Evolutionary conservation across 352 stramenopile species (phyloP).

Genomic region (Pythium biforme): DNA sequence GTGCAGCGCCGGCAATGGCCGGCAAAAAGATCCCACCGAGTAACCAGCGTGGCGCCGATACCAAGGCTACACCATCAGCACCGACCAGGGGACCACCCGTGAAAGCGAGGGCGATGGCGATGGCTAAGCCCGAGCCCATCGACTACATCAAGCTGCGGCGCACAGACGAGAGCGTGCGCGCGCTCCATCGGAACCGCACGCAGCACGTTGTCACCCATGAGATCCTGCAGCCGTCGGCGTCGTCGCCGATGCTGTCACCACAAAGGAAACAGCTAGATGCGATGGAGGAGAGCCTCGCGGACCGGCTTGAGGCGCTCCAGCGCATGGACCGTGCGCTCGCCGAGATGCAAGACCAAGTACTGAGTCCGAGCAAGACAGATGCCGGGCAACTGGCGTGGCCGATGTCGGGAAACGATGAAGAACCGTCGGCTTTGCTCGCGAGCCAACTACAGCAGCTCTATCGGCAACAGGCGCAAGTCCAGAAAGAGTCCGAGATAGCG

Average conservation of each 20-base stretch:
- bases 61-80: not conserved
- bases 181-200: slow-evolving; percentile 44
- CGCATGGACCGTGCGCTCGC: slow-evolving; percentile 16
- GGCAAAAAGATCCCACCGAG: slow-evolving; percentile 1
- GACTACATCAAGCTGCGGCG: slow-evolving; percentile 66
- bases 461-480: slow-evolving; percentile 30
- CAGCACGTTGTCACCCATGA: slow-evolving; percentile 41
- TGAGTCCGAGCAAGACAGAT: not conserved
- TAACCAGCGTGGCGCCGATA: slow-evolving; percentile 3
- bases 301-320: slow-evolving; percentile 5
- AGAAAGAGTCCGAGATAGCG: slow-evolving; percentile 31
- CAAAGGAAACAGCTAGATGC: not conserved
- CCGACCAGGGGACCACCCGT: too few relatives aligned
- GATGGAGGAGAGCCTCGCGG: not conserved
- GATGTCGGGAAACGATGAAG: slow-evolving; percentile 26
- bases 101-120: not conserved
- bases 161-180: slow-evolving; percentile 51
- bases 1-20: not conserved
- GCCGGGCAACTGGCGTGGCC: not conserved
- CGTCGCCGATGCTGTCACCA: slow-evolving; percentile 2
- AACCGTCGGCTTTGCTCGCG: slow-evolving; percentile 24
- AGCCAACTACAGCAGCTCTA: slow-evolving; percentile 31
- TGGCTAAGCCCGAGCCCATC: slow-evolving; percentile 38
- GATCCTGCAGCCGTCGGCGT: slow-evolving; percentile 39
- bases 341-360: slow-evolving; percentile 12